Evolutionary conservation across 768 basidiomycete species (phyloP).

Genomic region (Tylopilus subfusipes): DNA sequence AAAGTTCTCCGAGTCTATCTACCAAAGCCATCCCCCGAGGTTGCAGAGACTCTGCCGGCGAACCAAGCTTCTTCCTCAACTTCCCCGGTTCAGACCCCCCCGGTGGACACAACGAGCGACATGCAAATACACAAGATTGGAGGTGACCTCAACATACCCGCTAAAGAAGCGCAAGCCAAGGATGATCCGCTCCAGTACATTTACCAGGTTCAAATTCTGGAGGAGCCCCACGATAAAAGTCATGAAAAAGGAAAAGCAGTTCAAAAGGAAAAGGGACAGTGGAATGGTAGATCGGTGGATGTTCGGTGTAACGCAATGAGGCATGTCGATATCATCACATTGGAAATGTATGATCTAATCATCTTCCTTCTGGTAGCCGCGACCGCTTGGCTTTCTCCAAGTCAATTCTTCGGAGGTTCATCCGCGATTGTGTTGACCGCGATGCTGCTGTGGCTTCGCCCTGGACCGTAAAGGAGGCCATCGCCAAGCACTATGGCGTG

Average conservation of each 20-base stretch:
- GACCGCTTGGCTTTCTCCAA: constrained; percentile 96
- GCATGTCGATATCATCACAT: constrained; percentile 39
- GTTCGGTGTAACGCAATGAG: constrained; percentile 79
- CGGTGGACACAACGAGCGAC: constrained; percentile 46
- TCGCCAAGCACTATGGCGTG: constrained; percentile 84
- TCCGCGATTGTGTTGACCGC: constrained; percentile 92
- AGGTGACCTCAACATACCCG: constrained; percentile 71
- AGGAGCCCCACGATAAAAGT: constrained; percentile 67
- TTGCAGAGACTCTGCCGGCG: constrained; percentile 32
- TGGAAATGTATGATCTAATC: constrained; percentile 2
- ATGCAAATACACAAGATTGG: constrained; percentile 64
- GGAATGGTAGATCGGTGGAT: constrained; percentile 77
- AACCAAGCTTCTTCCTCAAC: constrained; percentile 39
- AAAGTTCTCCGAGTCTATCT: constrained; percentile 76
- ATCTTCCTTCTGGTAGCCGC: constrained; percentile 50
- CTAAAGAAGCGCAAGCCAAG: constrained; percentile 61
- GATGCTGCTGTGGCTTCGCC: constrained; percentile 91
- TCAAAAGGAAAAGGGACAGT: constrained; percentile 58
- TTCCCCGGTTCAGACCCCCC: constrained; percentile 43
- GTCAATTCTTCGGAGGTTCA: constrained; percentile 93
- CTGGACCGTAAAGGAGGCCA: constrained; percentile 87
- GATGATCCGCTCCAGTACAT: constrained; percentile 83
- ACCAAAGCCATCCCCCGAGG: constrained; percentile 48
- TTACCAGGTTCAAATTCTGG: constrained; percentile 85
- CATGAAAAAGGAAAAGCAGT: constrained; percentile 55